Evolutionary conservation across 441 rosid genomes (phyloP), one percentile per base, ranked within the genome.

Genomic region (Adansonia grandidieri): DNA sequence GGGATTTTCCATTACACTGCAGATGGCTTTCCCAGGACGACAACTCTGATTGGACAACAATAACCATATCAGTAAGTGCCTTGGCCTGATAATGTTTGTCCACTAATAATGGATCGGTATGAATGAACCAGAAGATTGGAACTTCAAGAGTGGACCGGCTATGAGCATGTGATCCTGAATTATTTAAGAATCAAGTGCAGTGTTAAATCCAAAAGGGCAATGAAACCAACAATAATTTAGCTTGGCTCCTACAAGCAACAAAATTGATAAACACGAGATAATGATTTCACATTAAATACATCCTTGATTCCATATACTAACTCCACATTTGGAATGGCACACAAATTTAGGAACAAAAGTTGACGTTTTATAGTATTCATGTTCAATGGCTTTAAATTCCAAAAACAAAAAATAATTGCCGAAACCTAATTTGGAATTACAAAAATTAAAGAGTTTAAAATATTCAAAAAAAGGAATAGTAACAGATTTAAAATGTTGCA

Each of bases 11-110:
- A 79, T 97, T 97, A 81, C 99, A 97, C 84, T 97, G 99, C 81
- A 92, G 93, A 88, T 97, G 89, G 91, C 97, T 93, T 87, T 93
- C 99, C 99, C 98, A 94, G 44, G 98, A 90, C 64, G 98, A 85
- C 19, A 87, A 79, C 89, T 97, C 98, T n/a, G 99, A 97, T 85
- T 97, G 99, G 80, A 91, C 94, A 74, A 97, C 97, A 71, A 97
- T 82, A 57, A 94, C 91, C 98, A 97, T 97, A 84, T 97, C 92
- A 40, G 95, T 90, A 79, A 97, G 98, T 19, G 99, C 97, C 80
- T 90, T 97, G 77, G 99, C 94, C 85, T 91, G 98, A 86, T 97
- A 92, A 83, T 94, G 97, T 86, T 89, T 94, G 89, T 97, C 99
- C 80, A 97, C 90, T 80, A 97, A 79, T 70, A 97, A 85, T 19